phyloP scores from a whole-genome alignment of 164 flowering plant species.

The Paratinospora sagittata region DNA sequence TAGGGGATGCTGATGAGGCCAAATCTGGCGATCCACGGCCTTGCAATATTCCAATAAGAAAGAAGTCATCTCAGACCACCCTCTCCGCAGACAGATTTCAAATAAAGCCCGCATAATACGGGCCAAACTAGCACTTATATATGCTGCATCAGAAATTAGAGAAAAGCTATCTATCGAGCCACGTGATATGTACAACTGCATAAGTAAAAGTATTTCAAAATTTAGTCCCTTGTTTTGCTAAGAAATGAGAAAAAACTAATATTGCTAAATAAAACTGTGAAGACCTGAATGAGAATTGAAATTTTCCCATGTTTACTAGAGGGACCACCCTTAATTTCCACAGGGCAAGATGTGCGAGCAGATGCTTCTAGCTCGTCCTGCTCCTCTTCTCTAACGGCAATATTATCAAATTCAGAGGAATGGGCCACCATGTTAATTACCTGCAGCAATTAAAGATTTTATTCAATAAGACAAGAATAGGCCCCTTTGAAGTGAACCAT shows the following conservation, averaged over 20 bases:
- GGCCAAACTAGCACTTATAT: slow-evolving; percentile 96
- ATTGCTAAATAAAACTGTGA: not conserved
- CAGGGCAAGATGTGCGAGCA: slow-evolving; percentile 67
- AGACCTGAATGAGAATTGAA: slow-evolving; percentile 96
- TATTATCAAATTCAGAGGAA: slow-evolving; percentile 98
- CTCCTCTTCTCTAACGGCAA: slow-evolving; percentile 95
- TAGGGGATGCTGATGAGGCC: slow-evolving; percentile 98
- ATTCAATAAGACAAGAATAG: not conserved
- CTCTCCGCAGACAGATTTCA: slow-evolving; percentile 94
- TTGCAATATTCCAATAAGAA: slow-evolving; percentile 93
- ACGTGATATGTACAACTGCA: slow-evolving; percentile 93
- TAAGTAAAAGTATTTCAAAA: slow-evolving; percentile 10
- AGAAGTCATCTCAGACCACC: slow-evolving; percentile 92
- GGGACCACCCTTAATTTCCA: slow-evolving; percentile 94
- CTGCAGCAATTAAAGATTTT: slow-evolving; percentile 28
- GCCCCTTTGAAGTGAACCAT: not conserved
- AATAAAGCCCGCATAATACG: slow-evolving; percentile 97
- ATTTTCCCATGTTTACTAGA: slow-evolving; percentile 92
- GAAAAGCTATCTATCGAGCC: slow-evolving; percentile 82
- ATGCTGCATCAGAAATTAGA: slow-evolving; percentile 90
- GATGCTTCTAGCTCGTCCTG: slow-evolving; percentile 80
- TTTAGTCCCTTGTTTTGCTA: not conserved
- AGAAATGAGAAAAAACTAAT: not conserved
- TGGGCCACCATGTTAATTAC: slow-evolving; percentile 95
- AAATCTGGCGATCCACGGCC: slow-evolving; percentile 94